Conservation (phyloP, 202 grass and related monocot species). For the Bolboschoenoplectus hybrid region DNA sequence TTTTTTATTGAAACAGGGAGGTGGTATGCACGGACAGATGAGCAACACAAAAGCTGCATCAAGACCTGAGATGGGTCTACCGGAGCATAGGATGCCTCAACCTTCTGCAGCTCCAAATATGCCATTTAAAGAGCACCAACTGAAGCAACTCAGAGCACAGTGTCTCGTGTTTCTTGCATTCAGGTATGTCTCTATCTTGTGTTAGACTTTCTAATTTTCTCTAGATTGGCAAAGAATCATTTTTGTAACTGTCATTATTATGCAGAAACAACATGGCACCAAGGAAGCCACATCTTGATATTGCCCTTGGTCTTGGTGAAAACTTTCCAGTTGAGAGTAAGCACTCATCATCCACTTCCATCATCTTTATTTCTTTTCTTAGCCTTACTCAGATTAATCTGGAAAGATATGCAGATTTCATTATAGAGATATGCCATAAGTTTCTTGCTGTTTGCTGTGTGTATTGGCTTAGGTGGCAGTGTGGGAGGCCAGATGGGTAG, state of each 20-base stretch:
- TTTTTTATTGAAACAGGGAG: slow-evolving; percentile 50
- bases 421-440: background rate
- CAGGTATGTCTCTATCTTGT: slow-evolving; percentile 52
- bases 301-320: slow-evolving; percentile 79
- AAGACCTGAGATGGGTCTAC: slow-evolving; percentile 51
- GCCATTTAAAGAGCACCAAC: slow-evolving; percentile 94
- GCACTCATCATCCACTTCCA: slow-evolving; percentile 30
- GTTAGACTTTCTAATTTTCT: slow-evolving; percentile 23
- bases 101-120: slow-evolving; percentile 44
- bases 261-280: slow-evolving; percentile 91
- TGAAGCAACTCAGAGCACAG: slow-evolving; percentile 99
- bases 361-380: slow-evolving; percentile 37
- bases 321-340: slow-evolving; percentile 67
- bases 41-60: slow-evolving; percentile 48
- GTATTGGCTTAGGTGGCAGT: slow-evolving; percentile 54
- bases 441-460: slow-evolving; percentile 21
- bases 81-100: slow-evolving; percentile 62
- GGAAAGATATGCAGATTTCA: background rate
- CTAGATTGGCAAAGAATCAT: background rate
- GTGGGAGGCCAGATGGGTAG: slow-evolving; percentile 55
- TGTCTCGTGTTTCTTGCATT: slow-evolving; percentile 99
- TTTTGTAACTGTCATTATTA: slow-evolving; percentile 20
- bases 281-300: slow-evolving; percentile 93
- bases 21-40: slow-evolving; percentile 74
- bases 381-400: slow-evolving; percentile 42